These are phyloP conservation scores for Sordariomycetes sp. DNA, from an alignment of 2,329 filamentous ascomycete genomes.

Conservation along the genomic window DNA sequence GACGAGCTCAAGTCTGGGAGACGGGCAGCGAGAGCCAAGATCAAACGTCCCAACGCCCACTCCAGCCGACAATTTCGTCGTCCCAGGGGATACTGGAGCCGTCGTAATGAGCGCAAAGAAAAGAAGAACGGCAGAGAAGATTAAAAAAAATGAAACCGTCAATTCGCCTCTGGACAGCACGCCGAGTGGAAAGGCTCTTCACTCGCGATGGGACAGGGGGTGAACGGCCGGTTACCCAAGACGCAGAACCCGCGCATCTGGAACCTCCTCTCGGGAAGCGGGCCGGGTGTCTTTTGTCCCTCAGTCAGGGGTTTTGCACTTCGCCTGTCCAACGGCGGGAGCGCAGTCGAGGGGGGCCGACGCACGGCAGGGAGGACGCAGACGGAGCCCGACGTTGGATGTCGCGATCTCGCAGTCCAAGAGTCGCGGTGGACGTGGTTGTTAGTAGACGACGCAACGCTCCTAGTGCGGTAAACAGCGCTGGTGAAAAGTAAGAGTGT, in stretches of 20 bases:
- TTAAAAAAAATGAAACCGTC: background rate
- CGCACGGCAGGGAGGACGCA: background rate
- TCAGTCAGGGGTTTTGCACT: too few species aligned
- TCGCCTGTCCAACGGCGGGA: background rate
- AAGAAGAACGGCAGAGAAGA: background rate
- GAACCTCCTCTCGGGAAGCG: background rate
- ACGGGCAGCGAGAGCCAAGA: too few species aligned
- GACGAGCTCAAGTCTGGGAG: too few species aligned
- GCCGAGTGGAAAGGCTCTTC: background rate
- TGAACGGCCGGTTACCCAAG: background rate
- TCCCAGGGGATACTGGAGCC: background rate
- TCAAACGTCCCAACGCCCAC: too few species aligned
- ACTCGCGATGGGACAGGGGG: background rate
- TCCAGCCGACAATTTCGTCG: too few species aligned
- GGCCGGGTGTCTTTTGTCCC: background rate
- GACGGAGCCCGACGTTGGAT: too few species aligned
- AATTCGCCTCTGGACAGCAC: background rate
- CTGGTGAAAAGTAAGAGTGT: too few species aligned
- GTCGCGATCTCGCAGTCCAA: too few species aligned
- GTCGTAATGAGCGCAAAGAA: background rate
- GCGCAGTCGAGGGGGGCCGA: background rate
- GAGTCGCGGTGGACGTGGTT: too few species aligned
- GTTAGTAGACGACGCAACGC: too few species aligned
- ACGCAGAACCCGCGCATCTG: background rate
- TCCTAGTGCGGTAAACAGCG: too few species aligned